These are phyloP conservation scores for Phaseolus coccineus DNA, from an alignment of 331 rosid species.

Conservation along the genomic window DNA sequence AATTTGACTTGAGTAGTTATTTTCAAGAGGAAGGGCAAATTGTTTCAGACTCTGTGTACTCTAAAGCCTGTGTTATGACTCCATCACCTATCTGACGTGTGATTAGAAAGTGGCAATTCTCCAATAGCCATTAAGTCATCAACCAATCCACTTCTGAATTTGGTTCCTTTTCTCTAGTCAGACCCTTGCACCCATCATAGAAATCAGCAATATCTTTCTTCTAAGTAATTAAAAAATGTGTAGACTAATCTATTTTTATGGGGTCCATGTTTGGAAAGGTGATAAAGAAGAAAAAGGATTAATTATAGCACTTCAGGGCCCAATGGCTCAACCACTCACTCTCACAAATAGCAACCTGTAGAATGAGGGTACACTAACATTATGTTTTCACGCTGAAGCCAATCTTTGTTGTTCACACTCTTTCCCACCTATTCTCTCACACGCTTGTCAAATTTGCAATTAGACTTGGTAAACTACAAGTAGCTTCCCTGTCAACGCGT, in stretches of 20 bases:
- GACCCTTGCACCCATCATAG: constrained; percentile 18
- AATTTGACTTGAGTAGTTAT: neutral
- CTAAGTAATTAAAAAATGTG: neutral
- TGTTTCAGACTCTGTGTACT: constrained; percentile 5
- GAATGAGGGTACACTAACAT: constrained; percentile 34
- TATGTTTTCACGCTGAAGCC: constrained; percentile 36
- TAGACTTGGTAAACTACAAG: constrained; percentile 8
- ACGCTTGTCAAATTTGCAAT: constrained; percentile 26
- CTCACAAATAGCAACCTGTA: constrained; percentile 28
- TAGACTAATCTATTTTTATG: constrained; percentile 1
- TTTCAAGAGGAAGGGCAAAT: constrained; percentile 7
- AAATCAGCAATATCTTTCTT: constrained; percentile 43
- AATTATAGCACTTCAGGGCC: constrained; percentile 31
- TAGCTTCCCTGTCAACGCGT: constrained; percentile 18
- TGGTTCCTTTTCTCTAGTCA: constrained; percentile 37
- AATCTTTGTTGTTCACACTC: constrained; percentile 47
- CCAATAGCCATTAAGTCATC: neutral
- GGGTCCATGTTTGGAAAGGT: constrained; percentile 45
- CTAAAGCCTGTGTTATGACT: constrained; percentile 14
- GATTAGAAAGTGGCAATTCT: neutral
- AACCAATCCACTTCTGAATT: constrained; percentile 34
- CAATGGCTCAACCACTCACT: constrained; percentile 53
- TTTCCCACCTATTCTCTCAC: constrained; percentile 17
- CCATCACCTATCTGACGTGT: constrained; percentile 37
- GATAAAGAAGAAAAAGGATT: constrained; percentile 31